Percentiles rank a stretch among this genome's conserved stretches.
Conservation (phyloP, 2,329 filamentous ascomycete species). For the Albophoma yamanashiensis region DNA sequence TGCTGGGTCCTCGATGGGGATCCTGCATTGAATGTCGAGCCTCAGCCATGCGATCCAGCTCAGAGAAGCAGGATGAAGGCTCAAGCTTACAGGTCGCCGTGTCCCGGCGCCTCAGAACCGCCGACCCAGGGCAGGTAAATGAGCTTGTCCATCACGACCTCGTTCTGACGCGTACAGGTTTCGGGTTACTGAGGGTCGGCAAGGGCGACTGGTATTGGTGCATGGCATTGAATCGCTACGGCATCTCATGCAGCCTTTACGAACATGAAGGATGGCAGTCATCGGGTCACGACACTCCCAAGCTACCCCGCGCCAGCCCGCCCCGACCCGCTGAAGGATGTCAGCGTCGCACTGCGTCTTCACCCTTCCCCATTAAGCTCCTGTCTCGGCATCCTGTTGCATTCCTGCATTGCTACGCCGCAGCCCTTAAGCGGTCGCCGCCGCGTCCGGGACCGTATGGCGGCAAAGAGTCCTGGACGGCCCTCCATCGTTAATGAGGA, state of each 20-base stretch:
- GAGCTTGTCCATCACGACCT: not conserved
- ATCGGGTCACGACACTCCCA: too few species aligned
- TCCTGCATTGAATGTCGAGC: conserved; percentile 21
- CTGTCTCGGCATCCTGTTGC: not conserved
- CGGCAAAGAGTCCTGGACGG: too few species aligned
- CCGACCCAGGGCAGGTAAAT: conserved; percentile 4
- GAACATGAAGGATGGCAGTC: not conserved
- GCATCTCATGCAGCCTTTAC: not conserved
- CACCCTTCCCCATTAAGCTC: not conserved
- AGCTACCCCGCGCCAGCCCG: not conserved
- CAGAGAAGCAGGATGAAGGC: too few species aligned
- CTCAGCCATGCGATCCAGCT: not conserved
- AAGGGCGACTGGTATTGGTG: too few species aligned
- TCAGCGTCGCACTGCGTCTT: not conserved
- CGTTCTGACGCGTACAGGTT: not conserved
- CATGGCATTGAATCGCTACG: too few species aligned
- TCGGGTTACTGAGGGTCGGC: too few species aligned
- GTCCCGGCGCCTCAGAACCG: conserved; percentile 2
- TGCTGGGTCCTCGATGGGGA: conserved; percentile 42
- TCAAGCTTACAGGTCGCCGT: conserved; percentile 3
- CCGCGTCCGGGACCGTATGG: too few species aligned
- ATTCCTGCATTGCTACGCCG: not conserved
- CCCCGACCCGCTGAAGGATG: not conserved
- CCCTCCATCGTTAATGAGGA: not conserved
- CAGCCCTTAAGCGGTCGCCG: not conserved